These are phyloP conservation scores for Epichloe hybrida DNA, from an alignment of 2,329 filamentous ascomycete genomes.

Conservation along the genomic window DNA sequence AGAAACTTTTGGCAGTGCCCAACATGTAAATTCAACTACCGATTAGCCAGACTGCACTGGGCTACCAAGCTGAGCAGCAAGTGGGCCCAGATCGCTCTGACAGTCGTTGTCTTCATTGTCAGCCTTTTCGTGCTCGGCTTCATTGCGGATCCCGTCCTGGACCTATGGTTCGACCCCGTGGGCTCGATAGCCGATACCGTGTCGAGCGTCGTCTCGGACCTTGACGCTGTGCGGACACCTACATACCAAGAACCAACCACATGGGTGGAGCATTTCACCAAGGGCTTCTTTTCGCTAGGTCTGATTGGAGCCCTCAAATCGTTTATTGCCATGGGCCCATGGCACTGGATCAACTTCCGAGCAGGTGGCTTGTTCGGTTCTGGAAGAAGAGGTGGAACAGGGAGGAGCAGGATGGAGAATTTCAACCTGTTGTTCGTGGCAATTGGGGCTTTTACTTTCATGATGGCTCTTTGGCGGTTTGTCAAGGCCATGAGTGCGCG, in stretches of 20 bases:
- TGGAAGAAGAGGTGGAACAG: constrained; percentile 44
- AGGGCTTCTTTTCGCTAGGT: constrained; percentile 82
- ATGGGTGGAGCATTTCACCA: constrained; percentile 76
- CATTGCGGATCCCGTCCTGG: constrained; percentile 82
- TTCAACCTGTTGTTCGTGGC: constrained; percentile 69
- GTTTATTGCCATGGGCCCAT: constrained; percentile 59
- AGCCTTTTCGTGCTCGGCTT: constrained; percentile 79
- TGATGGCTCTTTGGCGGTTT: constrained; percentile 73
- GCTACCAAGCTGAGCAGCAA: constrained; percentile 55
- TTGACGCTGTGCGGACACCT: constrained; percentile 21
- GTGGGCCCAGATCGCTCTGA: constrained; percentile 55
- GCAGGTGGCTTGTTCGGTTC: constrained; percentile 41
- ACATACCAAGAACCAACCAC: constrained; percentile 38
- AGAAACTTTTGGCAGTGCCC: constrained; percentile 79
- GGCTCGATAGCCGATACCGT: constrained; percentile 44
- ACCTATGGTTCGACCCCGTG: constrained; percentile 70
- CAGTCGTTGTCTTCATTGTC: constrained; percentile 54
- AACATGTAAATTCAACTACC: constrained; percentile 76
- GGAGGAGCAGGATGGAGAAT: constrained; percentile 63
- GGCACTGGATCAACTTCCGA: constrained; percentile 64
- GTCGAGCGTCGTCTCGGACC: constrained; percentile 28
- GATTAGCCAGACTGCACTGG: constrained; percentile 64
- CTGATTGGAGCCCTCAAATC: constrained; percentile 76
- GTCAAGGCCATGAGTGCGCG: constrained; percentile 61
- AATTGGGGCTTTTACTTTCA: constrained; percentile 67